A percentile compares a stretch with the other conserved stretches of the same genome.
These are phyloP conservation scores for Candida caryicola DNA, from an alignment of 805 yeast genomes.

Conservation along the genomic window DNA sequence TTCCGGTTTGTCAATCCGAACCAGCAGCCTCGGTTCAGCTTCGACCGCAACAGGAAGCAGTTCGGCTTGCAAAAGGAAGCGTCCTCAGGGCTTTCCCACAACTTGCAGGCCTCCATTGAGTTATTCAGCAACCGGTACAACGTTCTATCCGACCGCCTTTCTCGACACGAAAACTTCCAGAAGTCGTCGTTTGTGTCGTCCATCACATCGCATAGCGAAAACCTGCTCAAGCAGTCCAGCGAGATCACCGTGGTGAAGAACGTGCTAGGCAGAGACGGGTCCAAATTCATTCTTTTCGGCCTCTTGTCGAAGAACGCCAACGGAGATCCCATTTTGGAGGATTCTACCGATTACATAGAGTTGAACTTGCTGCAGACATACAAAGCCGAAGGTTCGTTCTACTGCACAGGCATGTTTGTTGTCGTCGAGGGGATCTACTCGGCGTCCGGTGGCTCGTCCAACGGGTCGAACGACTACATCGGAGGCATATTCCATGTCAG, in stretches of 20 bases:
- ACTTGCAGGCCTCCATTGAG: constrained; percentile 26
- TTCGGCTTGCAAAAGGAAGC: constrained; percentile 39
- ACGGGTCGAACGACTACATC: constrained; percentile 26
- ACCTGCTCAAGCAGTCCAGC: constrained; percentile 10
- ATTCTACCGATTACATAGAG: constrained; percentile 70
- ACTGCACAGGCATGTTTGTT: constrained; percentile 72
- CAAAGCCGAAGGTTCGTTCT: constrained; percentile 63
- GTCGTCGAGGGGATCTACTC: constrained; percentile 84
- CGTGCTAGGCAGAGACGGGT: constrained; percentile 79
- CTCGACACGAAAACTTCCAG: constrained; percentile 75
- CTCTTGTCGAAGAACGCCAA: constrained; percentile 58
- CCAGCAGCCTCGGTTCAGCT: constrained; percentile 61
- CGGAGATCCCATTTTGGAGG: constrained; percentile 78
- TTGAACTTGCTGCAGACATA: constrained; percentile 61
- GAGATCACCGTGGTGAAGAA: constrained; percentile 74
- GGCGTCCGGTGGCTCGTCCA: constrained; percentile 50
- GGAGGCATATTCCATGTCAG: constrained; percentile 64
- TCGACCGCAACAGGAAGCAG: constrained; percentile 60
- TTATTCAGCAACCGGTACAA: constrained; percentile 56
- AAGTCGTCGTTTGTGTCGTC: constrained; percentile 45
- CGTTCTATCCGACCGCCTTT: constrained; percentile 64
- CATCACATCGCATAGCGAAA: constrained; percentile 1
- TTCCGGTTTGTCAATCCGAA: constrained; percentile 63
- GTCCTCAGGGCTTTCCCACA: constrained; percentile 8
- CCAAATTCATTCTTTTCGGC: constrained; percentile 75